Conservation (phyloP, 2,329 filamentous ascomycete genomes). For the Bipolaris gigantea region DNA sequence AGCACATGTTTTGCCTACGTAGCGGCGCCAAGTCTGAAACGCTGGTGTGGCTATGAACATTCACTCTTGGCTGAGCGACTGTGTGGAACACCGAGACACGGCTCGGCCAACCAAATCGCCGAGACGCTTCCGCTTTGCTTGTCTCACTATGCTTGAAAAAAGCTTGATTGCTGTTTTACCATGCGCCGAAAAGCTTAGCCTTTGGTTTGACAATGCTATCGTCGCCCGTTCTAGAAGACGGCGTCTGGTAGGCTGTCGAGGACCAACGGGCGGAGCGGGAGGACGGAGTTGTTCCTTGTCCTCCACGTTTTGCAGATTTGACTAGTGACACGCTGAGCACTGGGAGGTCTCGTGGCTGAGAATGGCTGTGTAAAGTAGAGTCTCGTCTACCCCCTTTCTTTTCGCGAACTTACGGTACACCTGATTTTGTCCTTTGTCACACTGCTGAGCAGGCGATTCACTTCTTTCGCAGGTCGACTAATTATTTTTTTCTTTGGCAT, state of each 20-base stretch:
- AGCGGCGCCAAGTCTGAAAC: constrained; percentile 42
- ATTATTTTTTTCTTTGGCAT: not conserved
- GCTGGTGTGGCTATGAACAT: constrained; percentile 34
- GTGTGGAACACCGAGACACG: constrained; percentile 27
- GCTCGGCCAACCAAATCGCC: constrained; percentile 27
- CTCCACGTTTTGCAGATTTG: constrained; percentile 7
- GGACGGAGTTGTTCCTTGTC: constrained; percentile 5
- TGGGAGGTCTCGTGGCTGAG: not conserved
- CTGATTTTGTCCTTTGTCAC: not conserved
- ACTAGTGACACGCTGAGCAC: not conserved
- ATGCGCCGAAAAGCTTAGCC: constrained; percentile 12
- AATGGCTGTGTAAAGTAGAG: not conserved
- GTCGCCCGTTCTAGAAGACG: not conserved
- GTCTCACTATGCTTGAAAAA: constrained; percentile 34
- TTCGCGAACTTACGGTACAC: not conserved
- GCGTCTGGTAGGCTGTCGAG: constrained; percentile 7
- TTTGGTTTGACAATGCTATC: not conserved
- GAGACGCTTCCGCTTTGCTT: constrained; percentile 15
- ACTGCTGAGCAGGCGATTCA: constrained; percentile 17
- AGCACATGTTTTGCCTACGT: constrained; percentile 22
- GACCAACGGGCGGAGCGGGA: not conserved
- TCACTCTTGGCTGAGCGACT: constrained; percentile 32
- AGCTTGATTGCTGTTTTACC: constrained; percentile 27
- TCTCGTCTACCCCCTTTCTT: constrained; percentile 2
- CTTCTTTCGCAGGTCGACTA: constrained; percentile 28